These are phyloP conservation scores for Boehmeria nivea DNA, from an alignment of 306 rosid genomes.

Conservation along the genomic window DNA sequence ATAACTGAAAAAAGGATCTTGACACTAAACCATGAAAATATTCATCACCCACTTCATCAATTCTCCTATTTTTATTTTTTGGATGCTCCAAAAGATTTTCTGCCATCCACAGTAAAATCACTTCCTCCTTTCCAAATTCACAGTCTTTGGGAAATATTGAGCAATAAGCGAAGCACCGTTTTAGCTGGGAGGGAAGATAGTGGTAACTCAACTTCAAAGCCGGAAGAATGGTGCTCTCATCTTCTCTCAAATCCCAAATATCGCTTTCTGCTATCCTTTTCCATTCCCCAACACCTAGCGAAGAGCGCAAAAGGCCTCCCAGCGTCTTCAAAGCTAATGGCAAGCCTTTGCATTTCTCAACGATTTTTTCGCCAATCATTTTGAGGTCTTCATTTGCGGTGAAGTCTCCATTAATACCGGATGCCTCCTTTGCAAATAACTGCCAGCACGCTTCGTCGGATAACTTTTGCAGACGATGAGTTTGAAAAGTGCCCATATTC, in stretches of 20 bases:
- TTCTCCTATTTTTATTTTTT: background rate
- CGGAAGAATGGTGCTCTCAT: background rate
- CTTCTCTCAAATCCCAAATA: constrained; percentile 4
- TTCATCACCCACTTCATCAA: background rate
- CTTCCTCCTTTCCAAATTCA: background rate
- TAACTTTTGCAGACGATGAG: background rate
- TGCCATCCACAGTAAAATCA: constrained; percentile 15
- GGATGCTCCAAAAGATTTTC: constrained; percentile 5
- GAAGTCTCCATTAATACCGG: too few relatives aligned
- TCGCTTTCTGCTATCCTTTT: background rate
- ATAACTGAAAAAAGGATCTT: constrained; percentile 3
- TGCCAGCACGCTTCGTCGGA: background rate
- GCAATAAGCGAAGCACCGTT: constrained; percentile 13
- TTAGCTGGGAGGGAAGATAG: constrained; percentile 7
- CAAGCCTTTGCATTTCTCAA: constrained; percentile 7
- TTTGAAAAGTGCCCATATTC: background rate
- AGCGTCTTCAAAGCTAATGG: constrained; percentile 21
- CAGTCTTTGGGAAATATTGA: constrained; percentile 9
- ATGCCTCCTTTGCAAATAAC: constrained; percentile 17
- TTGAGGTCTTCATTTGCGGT: too few relatives aligned
- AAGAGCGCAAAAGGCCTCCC: constrained; percentile 11
- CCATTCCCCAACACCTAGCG: background rate
- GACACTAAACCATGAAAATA: background rate
- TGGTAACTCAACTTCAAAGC: constrained; percentile 10
- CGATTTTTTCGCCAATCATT: constrained; percentile 4